Evolutionary conservation across 2,329 filamentous ascomycete genomes (phyloP).

Genomic region (Calonectria honghensis): DNA sequence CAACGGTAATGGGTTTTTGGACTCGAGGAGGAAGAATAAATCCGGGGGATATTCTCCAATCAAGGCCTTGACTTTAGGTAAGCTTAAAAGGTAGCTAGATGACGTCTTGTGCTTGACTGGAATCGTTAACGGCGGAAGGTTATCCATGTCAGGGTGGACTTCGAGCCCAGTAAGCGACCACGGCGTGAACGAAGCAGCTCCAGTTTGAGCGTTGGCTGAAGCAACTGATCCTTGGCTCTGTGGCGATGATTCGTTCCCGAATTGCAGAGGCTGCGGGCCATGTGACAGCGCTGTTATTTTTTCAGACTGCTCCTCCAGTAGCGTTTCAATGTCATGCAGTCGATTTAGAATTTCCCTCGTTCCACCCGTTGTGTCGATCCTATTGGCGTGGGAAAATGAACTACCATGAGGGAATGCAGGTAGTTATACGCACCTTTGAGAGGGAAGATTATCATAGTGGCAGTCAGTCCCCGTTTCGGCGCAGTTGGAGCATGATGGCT

Average conservation of each 20-base stretch:
- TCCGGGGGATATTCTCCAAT: constrained; percentile 57
- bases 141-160: constrained; percentile 36
- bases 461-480: constrained; percentile 53
- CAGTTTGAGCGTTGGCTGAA: constrained; percentile 31
- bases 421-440: constrained; percentile 46
- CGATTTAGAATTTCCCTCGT: constrained; percentile 54
- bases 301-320: constrained; percentile 49
- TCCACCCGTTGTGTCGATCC: constrained; percentile 56
- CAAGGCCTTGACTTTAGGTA: constrained; percentile 54
- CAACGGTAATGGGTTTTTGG: constrained; percentile 49
- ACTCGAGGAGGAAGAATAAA: constrained; percentile 55
- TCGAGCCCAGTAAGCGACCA: constrained; percentile 26
- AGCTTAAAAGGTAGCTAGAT: constrained; percentile 54
- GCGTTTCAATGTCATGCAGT: constrained; percentile 54
- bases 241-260: constrained; percentile 39
- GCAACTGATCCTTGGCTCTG: constrained; percentile 44
- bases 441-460: constrained; percentile 55
- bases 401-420: too few relatives aligned
- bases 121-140: constrained; percentile 53
- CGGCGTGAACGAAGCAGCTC: constrained; percentile 24
- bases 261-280: background rate
- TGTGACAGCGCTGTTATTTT: constrained; percentile 43
- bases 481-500: constrained; percentile 53
- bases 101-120: constrained; percentile 57
- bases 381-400: constrained; percentile 7